phyloP scores from a whole-genome alignment of 495 filamentous ascomycete genomes.

The Neurospora sp. region DNA sequence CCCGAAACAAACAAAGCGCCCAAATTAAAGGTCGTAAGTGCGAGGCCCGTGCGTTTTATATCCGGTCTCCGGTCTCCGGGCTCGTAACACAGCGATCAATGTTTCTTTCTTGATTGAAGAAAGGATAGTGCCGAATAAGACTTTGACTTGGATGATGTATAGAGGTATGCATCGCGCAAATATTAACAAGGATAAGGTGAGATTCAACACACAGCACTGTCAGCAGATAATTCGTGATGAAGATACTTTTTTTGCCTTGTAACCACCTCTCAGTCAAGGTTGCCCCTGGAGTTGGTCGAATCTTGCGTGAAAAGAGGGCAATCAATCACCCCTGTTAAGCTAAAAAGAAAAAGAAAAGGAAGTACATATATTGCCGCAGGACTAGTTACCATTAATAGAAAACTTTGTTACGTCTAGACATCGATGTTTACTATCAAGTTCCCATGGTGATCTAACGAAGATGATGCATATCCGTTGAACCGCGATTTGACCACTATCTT shows the following conservation, averaged over 20 bases:
- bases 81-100: background rate
- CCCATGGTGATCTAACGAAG: background rate
- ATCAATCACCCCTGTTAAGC: too few relatives aligned
- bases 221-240: too few relatives aligned
- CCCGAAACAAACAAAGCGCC: background rate
- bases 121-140: too few relatives aligned
- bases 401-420: background rate
- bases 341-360: background rate
- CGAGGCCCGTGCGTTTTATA: background rate
- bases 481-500: background rate
- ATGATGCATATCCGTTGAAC: background rate
- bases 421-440: background rate
- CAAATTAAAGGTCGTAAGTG: background rate
- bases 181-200: too few relatives aligned
- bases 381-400: background rate
- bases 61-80: background rate
- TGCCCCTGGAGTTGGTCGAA: background rate
- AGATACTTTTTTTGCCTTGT: background rate
- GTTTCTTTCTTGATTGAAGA: background rate
- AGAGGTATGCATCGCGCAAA: too few relatives aligned
- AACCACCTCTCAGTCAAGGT: background rate
- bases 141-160: too few relatives aligned
- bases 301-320: background rate
- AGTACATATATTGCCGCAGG: too few relatives aligned
- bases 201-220: too few relatives aligned